Percentiles rank a stretch among this genome's conserved stretches.
phyloP scores from a whole-genome alignment of 73 alveolate genomes.

The Stentor roeselii region DNA sequence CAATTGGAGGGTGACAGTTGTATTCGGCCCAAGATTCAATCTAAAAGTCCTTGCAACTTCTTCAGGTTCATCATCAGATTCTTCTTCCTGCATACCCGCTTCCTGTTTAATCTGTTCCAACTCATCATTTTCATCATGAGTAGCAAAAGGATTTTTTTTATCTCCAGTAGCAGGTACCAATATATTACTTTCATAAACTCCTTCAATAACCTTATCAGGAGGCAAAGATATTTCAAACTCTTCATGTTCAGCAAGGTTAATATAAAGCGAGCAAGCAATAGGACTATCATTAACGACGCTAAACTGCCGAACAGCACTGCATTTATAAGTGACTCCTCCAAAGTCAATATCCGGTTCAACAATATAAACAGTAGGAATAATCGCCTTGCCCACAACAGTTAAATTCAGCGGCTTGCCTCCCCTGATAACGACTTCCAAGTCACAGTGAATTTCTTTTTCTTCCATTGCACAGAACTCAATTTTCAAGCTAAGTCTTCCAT shows the following conservation, averaged over 20 bases:
- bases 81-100: conserved; percentile 85
- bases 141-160: conserved; percentile 49
- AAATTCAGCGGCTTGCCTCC: conserved; percentile 87
- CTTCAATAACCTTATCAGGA: conserved; percentile 76
- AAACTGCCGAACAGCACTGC: conserved; percentile 36
- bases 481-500: conserved; percentile 68
- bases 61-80: conserved; percentile 83
- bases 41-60: conserved; percentile 59
- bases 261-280: conserved; percentile 85
- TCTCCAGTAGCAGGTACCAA: conserved; percentile 51
- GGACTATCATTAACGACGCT: conserved; percentile 34
- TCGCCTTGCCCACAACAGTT: conserved; percentile 85
- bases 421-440: conserved; percentile 86
- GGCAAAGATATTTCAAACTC: conserved; percentile 88
- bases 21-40: conserved; percentile 61
- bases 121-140: conserved; percentile 66
- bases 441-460: conserved; percentile 81
- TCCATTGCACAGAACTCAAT: conserved; percentile 78
- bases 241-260: conserved; percentile 88
- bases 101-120: conserved; percentile 64
- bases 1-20: conserved; percentile 55
- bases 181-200: conserved; percentile 71
- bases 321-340: conserved; percentile 86
- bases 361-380: conserved; percentile 89
- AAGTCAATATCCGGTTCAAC: conserved; percentile 87